Conservation (phyloP, 371 early-diverging fungal species). For the Mortierella sp. region DNA sequence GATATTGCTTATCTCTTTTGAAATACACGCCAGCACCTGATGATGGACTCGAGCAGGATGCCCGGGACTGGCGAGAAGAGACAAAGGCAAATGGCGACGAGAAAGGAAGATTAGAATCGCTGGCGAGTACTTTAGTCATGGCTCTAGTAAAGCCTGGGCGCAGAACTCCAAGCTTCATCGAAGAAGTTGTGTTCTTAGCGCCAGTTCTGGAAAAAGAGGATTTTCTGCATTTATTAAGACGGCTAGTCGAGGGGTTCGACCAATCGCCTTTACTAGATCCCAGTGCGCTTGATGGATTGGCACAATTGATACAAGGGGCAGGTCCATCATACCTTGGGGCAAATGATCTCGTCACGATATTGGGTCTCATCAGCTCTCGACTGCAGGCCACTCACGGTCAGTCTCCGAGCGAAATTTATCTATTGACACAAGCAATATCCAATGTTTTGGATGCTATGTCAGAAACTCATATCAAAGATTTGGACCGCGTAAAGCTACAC, state of each 20-base stretch:
- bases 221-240: conserved; percentile 6
- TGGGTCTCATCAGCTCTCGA: conserved; percentile 1
- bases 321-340: not conserved
- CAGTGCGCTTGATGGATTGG: conserved; percentile 10
- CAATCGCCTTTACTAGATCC: conserved; percentile 1
- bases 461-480: conserved; percentile 4
- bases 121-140: too few relatives aligned
- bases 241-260: not conserved
- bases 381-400: conserved; percentile 15
- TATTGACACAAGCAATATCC: conserved; percentile 3
- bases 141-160: not conserved
- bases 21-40: too few relatives aligned
- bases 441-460: conserved; percentile 20
- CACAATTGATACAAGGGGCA: conserved; percentile 1
- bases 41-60: too few relatives aligned
- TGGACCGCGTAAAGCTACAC: conserved; percentile 13
- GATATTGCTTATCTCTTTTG: too few relatives aligned
- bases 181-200: conserved; percentile 6
- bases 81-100: too few relatives aligned
- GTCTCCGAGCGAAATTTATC: not conserved
- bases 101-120: too few relatives aligned
- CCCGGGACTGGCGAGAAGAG: too few relatives aligned
- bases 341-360: conserved; percentile 12
- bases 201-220: conserved; percentile 5
- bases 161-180: not conserved